These are phyloP conservation scores for Rubia tinctorum DNA, from an alignment of 305 asterid genomes.

Conservation along the genomic window DNA sequence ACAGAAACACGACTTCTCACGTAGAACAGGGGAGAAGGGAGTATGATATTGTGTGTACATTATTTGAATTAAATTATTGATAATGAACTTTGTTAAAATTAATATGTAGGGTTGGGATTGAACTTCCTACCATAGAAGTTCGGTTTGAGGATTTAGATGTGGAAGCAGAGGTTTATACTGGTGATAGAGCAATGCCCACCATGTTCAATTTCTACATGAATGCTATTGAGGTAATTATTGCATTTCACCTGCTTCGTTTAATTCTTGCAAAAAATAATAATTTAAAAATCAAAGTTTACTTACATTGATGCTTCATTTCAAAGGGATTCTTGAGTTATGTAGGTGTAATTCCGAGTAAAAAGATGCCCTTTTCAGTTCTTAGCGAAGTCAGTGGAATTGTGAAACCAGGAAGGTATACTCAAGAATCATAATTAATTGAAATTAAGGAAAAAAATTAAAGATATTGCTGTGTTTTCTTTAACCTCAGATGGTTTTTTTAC, in stretches of 20 bases:
- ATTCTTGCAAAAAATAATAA: background rate
- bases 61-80: background rate
- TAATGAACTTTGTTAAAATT: background rate
- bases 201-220: conserved; percentile 21
- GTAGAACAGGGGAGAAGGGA: too few relatives aligned
- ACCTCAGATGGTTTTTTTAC: conserved; percentile 8
- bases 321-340: conserved; percentile 19
- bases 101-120: conserved; percentile 25
- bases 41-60: background rate
- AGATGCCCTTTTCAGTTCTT: conserved; percentile 19
- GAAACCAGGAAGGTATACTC: conserved; percentile 27
- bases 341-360: conserved; percentile 18
- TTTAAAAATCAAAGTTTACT: background rate
- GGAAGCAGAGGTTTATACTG: conserved; percentile 26
- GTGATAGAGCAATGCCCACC: conserved; percentile 25
- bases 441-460: background rate
- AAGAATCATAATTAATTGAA: background rate
- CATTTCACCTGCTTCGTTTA: background rate
- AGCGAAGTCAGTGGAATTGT: conserved; percentile 25
- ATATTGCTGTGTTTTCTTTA: background rate
- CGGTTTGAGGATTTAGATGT: conserved; percentile 23
- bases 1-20: too few relatives aligned
- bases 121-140: conserved; percentile 23
- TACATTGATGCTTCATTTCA: background rate
- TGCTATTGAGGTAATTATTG: conserved; percentile 9